phyloP scores from a whole-genome alignment of 108 stramenopile genomes.

The Nitzschia putrida region DNA sequence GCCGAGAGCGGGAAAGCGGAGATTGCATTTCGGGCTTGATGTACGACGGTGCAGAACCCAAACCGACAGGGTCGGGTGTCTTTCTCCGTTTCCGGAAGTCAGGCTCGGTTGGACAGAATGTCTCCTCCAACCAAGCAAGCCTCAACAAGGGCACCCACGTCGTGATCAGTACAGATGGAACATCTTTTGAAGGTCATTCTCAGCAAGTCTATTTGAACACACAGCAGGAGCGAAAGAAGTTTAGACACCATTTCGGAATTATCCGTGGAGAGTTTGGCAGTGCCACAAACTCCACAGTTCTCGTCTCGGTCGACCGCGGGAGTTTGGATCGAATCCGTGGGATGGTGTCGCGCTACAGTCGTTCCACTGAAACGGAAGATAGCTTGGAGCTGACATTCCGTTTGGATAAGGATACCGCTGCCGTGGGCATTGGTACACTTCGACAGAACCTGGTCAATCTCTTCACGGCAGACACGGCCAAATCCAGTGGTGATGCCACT shows the following conservation, averaged over 20 bases:
- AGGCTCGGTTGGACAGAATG: slow-evolving; percentile 10
- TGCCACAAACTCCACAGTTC: slow-evolving; percentile 39
- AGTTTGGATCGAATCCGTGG: slow-evolving; percentile 53
- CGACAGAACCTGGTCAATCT: slow-evolving; percentile 78
- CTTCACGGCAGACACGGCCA: slow-evolving; percentile 39
- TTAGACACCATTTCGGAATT: slow-evolving; percentile 61
- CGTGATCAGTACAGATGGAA: slow-evolving; percentile 71
- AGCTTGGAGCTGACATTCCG: slow-evolving; percentile 44
- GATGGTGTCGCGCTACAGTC: slow-evolving; percentile 26
- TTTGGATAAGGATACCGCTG: slow-evolving; percentile 70
- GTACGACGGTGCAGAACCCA: slow-evolving; percentile 38
- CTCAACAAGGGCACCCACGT: slow-evolving; percentile 46
- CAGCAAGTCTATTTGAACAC: slow-evolving; percentile 6
- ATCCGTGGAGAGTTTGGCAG: slow-evolving; percentile 59
- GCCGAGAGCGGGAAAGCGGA: slow-evolving; percentile 60
- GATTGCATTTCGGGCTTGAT: slow-evolving; percentile 65
- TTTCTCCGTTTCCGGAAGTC: slow-evolving; percentile 44
- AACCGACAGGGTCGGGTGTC: slow-evolving; percentile 20
- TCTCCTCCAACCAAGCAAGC: slow-evolving; percentile 34
- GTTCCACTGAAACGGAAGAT: neutral
- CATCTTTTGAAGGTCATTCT: slow-evolving; percentile 29
- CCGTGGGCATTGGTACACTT: slow-evolving; percentile 61
- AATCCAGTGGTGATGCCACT: slow-evolving; percentile 4
- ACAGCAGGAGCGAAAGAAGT: slow-evolving; percentile 7
- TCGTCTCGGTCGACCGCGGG: slow-evolving; percentile 44